These are phyloP conservation scores for Paulownia fortunei DNA, from an alignment of 257 asterid species.

Conservation along the genomic window DNA sequence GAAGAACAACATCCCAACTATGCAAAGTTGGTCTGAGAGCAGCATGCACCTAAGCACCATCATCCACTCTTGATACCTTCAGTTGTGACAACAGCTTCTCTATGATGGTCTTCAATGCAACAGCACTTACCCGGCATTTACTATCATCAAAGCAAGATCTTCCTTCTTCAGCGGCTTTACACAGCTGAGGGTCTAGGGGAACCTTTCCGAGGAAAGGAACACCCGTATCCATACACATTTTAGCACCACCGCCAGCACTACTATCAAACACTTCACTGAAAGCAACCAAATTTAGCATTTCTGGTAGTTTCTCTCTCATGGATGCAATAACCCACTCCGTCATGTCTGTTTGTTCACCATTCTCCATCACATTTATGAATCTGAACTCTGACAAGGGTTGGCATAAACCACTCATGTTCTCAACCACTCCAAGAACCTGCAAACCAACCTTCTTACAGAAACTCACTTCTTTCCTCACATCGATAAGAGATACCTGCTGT, in stretches of 20 bases:
- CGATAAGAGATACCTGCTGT: slow-evolving; percentile 87
- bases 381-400: slow-evolving; percentile 62
- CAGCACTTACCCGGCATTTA: slow-evolving; percentile 65
- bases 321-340: slow-evolving; percentile 55
- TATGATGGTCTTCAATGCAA: slow-evolving; percentile 63
- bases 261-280: slow-evolving; percentile 78
- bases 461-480: slow-evolving; percentile 88
- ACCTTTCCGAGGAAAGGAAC: slow-evolving; percentile 89
- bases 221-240: slow-evolving; percentile 83
- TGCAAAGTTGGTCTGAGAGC: slow-evolving; percentile 1
- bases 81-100: slow-evolving; percentile 56
- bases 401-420: slow-evolving; percentile 89
- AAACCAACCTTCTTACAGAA: slow-evolving; percentile 88
- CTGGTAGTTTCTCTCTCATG: slow-evolving; percentile 75
- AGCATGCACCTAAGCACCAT: slow-evolving; percentile 18
- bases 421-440: slow-evolving; percentile 85
- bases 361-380: slow-evolving; percentile 46
- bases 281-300: slow-evolving; percentile 61
- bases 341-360: slow-evolving; percentile 63
- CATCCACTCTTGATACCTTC: slow-evolving; percentile 37
- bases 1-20: slow-evolving; percentile 8
- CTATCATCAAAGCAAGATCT: slow-evolving; percentile 75
- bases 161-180: slow-evolving; percentile 97
- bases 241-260: slow-evolving; percentile 87
- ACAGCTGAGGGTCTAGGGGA: slow-evolving; percentile 85